A percentile compares a stretch with the other conserved stretches of the same genome.
phyloP scores from a whole-genome alignment of 176 grass and related monocot genomes.

The Musa schizocarpa region DNA sequence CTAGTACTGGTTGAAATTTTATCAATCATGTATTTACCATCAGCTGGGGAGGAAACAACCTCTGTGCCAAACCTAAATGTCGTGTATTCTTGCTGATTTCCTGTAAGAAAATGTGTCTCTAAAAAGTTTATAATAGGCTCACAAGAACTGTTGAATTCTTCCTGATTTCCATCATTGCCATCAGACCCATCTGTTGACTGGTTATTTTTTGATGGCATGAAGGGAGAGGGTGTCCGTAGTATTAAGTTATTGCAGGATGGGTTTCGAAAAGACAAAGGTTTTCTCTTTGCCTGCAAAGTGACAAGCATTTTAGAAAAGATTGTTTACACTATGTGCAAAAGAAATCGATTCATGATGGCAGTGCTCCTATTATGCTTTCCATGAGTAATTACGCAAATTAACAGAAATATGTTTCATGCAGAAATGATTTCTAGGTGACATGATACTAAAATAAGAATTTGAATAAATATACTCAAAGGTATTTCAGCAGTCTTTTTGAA shows the following conservation, averaged over 20 bases:
- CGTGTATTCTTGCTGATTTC: conserved; percentile 8
- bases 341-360: not conserved
- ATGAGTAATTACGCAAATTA: not conserved
- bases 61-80: not conserved
- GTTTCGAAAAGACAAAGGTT: conserved; percentile 57
- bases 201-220: conserved; percentile 8
- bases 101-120: conserved; percentile 23
- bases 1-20: not conserved
- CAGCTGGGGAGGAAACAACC: conserved; percentile 10
- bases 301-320: not conserved
- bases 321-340: not conserved
- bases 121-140: conserved; percentile 56
- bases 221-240: conserved; percentile 34
- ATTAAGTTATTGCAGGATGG: conserved; percentile 42
- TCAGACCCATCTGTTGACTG: not conserved
- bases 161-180: conserved; percentile 20
- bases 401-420: not conserved
- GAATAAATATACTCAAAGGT: not conserved
- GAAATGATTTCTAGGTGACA: not conserved
- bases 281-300: conserved; percentile 54
- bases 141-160: conserved; percentile 33
- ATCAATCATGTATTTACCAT: conserved; percentile 13
- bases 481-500: not conserved
- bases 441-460: not conserved
- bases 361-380: not conserved